These are phyloP conservation scores for Penicillium crustosum DNA, from an alignment of 2,329 filamentous ascomycete species.

Conservation along the genomic window DNA sequence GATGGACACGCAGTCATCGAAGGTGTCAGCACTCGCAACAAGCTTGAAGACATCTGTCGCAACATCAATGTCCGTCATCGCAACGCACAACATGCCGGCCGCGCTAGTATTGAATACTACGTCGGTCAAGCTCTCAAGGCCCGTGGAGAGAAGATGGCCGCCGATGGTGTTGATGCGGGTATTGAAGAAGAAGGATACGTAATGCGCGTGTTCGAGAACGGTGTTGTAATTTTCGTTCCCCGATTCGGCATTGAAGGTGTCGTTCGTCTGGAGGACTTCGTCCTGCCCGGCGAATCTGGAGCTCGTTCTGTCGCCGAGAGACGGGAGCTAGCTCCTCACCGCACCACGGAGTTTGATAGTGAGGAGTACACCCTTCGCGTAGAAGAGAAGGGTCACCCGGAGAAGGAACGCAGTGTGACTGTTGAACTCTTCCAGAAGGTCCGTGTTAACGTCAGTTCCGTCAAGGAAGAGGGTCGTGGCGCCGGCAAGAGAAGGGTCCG, in stretches of 20 bases:
- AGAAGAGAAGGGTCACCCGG: constrained; percentile 50
- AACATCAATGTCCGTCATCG: constrained; percentile 98
- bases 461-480: constrained; percentile 75
- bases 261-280: constrained; percentile 81
- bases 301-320: constrained; percentile 34
- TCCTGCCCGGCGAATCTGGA: constrained; percentile 59
- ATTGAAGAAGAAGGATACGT: constrained; percentile 89
- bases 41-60: constrained; percentile 90
- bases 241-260: constrained; percentile 93
- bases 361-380: constrained; percentile 77
- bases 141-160: constrained; percentile 50
- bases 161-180: constrained; percentile 36
- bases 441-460: constrained; percentile 81
- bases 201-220: constrained; percentile 96
- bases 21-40: constrained; percentile 74
- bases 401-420: constrained; percentile 42
- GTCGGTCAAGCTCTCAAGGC: constrained; percentile 93
- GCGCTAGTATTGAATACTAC: constrained; percentile 95
- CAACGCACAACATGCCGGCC: constrained; percentile 92
- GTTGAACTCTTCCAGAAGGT: constrained; percentile 93
- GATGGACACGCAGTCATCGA: constrained; percentile 68
- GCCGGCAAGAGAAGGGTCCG: constrained; percentile 82
- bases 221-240: constrained; percentile 93
- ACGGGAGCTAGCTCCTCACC: constrained; percentile 44
- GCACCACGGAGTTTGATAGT: constrained; percentile 78